Evolutionary conservation across 331 rosid species (phyloP).

Genomic region (Saraca asoca): DNA sequence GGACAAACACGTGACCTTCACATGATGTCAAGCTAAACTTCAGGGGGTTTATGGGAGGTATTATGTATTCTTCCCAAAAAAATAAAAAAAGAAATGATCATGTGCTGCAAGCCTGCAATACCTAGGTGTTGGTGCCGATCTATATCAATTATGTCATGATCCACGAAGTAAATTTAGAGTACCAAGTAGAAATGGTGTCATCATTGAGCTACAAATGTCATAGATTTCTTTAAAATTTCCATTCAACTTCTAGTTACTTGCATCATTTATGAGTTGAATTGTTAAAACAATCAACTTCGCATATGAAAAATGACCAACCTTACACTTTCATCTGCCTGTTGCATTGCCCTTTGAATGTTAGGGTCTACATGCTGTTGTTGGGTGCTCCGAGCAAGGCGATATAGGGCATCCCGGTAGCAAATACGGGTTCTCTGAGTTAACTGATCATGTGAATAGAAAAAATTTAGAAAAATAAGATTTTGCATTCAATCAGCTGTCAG

Average conservation of each 20-base stretch:
- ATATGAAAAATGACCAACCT: slow-evolving; percentile 15
- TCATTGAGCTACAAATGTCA: slow-evolving; percentile 2
- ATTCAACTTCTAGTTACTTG: neutral
- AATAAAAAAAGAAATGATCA: neutral
- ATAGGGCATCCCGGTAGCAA: slow-evolving; percentile 66
- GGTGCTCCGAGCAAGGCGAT: slow-evolving; percentile 64
- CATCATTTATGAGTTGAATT: neutral
- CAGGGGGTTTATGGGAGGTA: too few species aligned
- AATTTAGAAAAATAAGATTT: slow-evolving; percentile 25
- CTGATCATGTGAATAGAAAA: slow-evolving; percentile 38
- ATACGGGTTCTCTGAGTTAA: slow-evolving; percentile 55
- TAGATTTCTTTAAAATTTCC: neutral
- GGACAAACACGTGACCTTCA: too few species aligned
- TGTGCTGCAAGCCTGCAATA: too few species aligned
- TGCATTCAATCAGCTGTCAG: neutral
- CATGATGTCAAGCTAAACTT: too few species aligned
- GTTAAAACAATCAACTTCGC: neutral
- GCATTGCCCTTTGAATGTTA: slow-evolving; percentile 11
- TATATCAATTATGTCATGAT: neutral
- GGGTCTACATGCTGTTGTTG: slow-evolving; percentile 32
- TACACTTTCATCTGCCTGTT: slow-evolving; percentile 28
- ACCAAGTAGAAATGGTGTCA: slow-evolving; percentile 7
- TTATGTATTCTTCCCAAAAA: too few species aligned
- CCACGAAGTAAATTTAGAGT: neutral
- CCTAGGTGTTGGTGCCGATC: neutral